phyloP scores from a whole-genome alignment of 441 rosid genomes.

The Populus tomentosa region DNA sequence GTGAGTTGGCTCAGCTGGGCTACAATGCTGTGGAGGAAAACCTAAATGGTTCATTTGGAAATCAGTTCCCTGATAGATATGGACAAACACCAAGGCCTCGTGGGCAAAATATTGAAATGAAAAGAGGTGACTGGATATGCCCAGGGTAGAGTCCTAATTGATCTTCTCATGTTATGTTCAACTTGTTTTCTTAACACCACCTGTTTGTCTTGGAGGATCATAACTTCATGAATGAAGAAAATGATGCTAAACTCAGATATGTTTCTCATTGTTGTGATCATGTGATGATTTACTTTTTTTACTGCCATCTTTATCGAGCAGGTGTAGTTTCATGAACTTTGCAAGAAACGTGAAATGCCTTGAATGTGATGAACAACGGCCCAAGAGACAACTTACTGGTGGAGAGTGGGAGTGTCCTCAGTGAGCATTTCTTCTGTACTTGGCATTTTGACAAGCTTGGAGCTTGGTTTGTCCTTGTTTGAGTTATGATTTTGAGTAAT shows the following conservation, averaged over 20 bases:
- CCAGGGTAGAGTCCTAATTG: slow-evolving; percentile 41
- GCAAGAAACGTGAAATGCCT: slow-evolving; percentile 83
- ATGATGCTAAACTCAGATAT: not conserved
- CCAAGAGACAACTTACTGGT: slow-evolving; percentile 75
- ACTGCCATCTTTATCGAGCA: slow-evolving; percentile 37
- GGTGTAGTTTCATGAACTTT: slow-evolving; percentile 91
- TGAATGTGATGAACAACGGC: slow-evolving; percentile 79
- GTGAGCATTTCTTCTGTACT: slow-evolving; percentile 46
- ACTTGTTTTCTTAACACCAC: slow-evolving; percentile 1
- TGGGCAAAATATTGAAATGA: slow-evolving; percentile 58
- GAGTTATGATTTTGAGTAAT: not conserved
- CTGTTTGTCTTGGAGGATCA: not conserved
- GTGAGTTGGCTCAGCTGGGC: slow-evolving; percentile 53
- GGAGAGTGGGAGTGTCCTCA: slow-evolving; percentile 98
- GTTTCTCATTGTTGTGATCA: not conserved
- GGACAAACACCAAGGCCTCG: slow-evolving; percentile 34
- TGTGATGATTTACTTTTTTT: not conserved
- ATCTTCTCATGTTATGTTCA: not conserved
- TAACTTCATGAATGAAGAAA: not conserved
- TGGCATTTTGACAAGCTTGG: slow-evolving; percentile 9
- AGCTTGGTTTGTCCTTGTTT: slow-evolving; percentile 4
- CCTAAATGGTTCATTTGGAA: slow-evolving; percentile 26
- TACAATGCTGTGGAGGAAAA: slow-evolving; percentile 22
- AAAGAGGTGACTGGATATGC: slow-evolving; percentile 94
- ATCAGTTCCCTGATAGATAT: slow-evolving; percentile 38